A percentile compares a stretch with the other conserved stretches of the same genome.
These are phyloP conservation scores for Rhododendron henanense DNA, from an alignment of 148 eudicot species.

Conservation along the genomic window DNA sequence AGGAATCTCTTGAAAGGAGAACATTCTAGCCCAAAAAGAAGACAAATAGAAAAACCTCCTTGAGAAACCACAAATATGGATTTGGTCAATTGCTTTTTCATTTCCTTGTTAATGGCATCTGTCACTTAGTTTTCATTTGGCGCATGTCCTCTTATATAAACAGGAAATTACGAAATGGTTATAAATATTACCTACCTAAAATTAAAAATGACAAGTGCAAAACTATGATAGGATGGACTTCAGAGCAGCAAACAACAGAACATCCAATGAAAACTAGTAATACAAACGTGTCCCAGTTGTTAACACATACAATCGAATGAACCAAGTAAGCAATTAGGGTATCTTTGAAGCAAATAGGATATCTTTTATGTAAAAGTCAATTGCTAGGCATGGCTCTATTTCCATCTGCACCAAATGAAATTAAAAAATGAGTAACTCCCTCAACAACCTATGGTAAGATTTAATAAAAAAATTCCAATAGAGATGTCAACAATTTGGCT, in stretches of 20 bases:
- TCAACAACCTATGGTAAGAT: slow-evolving; percentile 4
- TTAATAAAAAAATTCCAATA: neutral
- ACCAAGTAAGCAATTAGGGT: slow-evolving; percentile 41
- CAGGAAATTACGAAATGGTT: neutral
- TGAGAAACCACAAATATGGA: neutral
- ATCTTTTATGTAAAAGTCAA: slow-evolving; percentile 81
- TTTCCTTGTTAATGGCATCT: neutral
- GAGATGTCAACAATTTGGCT: slow-evolving; percentile 1
- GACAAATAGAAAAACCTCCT: neutral
- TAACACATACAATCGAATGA: neutral
- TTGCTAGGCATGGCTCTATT: slow-evolving; percentile 81
- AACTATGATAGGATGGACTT: neutral
- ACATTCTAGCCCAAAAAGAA: neutral
- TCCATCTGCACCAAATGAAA: slow-evolving; percentile 65
- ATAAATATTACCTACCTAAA: neutral
- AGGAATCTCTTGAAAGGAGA: neutral
- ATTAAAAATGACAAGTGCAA: neutral
- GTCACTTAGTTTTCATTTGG: neutral
- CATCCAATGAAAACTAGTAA: neutral
- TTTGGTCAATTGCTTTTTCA: neutral
- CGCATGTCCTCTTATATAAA: neutral
- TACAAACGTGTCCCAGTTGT: neutral
- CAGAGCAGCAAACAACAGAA: neutral
- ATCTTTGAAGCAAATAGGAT: slow-evolving; percentile 51
- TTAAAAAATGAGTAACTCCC: slow-evolving; percentile 8